A percentile compares a stretch with the other conserved stretches of the same genome.
phyloP scores from a whole-genome alignment of 768 basidiomycete species.

The Agaricus sinodeliciosus region DNA sequence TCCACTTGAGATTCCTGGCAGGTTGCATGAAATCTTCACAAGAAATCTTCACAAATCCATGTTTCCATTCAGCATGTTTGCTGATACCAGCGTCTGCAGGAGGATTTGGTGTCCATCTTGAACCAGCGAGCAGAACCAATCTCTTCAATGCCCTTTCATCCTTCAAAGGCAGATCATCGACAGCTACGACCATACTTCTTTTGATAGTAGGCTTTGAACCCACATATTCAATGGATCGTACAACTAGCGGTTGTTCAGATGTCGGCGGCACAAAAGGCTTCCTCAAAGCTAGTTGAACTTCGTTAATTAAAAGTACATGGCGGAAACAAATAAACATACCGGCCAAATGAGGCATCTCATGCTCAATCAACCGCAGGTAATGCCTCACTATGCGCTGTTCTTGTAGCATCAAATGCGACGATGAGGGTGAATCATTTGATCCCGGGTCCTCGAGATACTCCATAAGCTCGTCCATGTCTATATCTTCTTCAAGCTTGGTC shows the following conservation, averaged over 20 bases:
- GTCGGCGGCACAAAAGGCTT: conserved; percentile 73
- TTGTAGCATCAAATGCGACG: conserved; percentile 66
- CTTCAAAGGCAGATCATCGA: conserved; percentile 65
- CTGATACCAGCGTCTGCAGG: conserved; percentile 64
- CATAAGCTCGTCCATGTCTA: conserved; percentile 32
- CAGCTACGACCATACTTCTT: conserved; percentile 66
- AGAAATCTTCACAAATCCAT: conserved; percentile 87
- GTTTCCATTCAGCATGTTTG: conserved; percentile 39
- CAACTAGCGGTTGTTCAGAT: conserved; percentile 48
- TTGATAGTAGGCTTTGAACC: conserved; percentile 79
- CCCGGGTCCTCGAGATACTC: conserved; percentile 40
- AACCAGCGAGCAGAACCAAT: conserved; percentile 82
- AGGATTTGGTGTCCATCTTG: conserved; percentile 75
- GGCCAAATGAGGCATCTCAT: conserved; percentile 82
- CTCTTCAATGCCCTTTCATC: conserved; percentile 67
- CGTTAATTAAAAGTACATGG: neutral
- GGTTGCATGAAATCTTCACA: conserved; percentile 83
- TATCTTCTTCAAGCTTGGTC: conserved; percentile 33
- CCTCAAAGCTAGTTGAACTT: conserved; percentile 56
- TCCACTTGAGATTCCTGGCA: conserved; percentile 92
- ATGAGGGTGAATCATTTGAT: conserved; percentile 59
- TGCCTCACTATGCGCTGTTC: conserved; percentile 70
- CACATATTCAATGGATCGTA: conserved; percentile 71
- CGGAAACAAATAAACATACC: conserved; percentile 35
- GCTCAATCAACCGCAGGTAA: conserved; percentile 81